Percentiles rank a stretch among this genome's conserved stretches.
phyloP scores from a whole-genome alignment of 495 filamentous ascomycete genomes.

The Aspergillus bridgeri region DNA sequence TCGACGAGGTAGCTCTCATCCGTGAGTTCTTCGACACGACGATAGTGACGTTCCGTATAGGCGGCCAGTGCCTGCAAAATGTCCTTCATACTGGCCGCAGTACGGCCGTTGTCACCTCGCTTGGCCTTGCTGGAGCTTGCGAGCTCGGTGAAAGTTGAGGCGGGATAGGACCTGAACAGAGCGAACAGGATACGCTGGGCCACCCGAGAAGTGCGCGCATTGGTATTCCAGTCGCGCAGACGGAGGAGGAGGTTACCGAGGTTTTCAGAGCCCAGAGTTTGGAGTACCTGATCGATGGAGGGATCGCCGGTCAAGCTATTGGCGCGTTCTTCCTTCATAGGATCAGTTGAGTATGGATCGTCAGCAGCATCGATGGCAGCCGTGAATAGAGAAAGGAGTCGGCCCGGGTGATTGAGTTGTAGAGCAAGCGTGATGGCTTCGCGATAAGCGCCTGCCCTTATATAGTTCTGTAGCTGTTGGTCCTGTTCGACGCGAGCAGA shows the following conservation, averaged over 20 bases:
- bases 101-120: conserved; percentile 34
- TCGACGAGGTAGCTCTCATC: conserved; percentile 94
- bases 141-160: conserved; percentile 66
- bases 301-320: conserved; percentile 62
- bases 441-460: conserved; percentile 78
- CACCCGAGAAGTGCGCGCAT: conserved; percentile 77
- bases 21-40: conserved; percentile 78
- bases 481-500: conserved; percentile 85
- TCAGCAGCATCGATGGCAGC: conserved; percentile 64
- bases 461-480: conserved; percentile 88
- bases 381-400: conserved; percentile 79
- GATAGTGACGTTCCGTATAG: conserved; percentile 91
- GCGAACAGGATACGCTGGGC: conserved; percentile 82
- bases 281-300: conserved; percentile 82
- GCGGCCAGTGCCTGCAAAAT: conserved; percentile 76
- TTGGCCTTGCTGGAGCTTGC: conserved; percentile 44
- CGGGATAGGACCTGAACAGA: conserved; percentile 73
- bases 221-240: conserved; percentile 94
- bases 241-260: conserved; percentile 74
- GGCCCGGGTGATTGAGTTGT: conserved; percentile 85
- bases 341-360: conserved; percentile 25
- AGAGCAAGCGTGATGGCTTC: conserved; percentile 90
- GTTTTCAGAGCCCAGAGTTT: conserved; percentile 73
- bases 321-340: conserved; percentile 22
- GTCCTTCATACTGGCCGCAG: conserved; percentile 69